Percentiles rank a stretch among this genome's conserved stretches.
phyloP scores from a whole-genome alignment of 768 basidiomycete species.

The Podaxis rugospora region DNA sequence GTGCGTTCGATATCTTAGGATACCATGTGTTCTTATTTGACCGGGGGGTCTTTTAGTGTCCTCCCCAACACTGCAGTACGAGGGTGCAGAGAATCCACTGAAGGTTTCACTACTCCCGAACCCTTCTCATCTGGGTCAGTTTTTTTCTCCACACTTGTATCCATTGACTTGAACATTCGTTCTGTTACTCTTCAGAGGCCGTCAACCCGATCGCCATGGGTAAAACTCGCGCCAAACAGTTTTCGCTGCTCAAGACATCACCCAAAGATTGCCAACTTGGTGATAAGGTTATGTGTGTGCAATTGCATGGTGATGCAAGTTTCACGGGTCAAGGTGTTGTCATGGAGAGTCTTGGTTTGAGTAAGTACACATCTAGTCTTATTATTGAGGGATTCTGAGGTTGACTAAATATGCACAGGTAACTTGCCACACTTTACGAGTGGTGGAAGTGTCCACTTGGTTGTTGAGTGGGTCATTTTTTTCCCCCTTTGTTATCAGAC shows the following conservation, averaged over 20 bases:
- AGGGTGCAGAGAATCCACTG: constrained; percentile 41
- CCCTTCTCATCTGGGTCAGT: constrained; percentile 66
- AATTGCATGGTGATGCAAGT: constrained; percentile 89
- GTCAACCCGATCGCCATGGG: constrained; percentile 86
- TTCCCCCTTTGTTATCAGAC: neutral
- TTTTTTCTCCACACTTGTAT: no score
- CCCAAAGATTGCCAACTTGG: constrained; percentile 51
- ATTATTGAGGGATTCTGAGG: neutral
- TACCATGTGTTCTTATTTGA: neutral
- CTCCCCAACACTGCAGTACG: constrained; percentile 60
- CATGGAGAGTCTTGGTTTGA: constrained; percentile 84
- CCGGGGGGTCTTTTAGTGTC: constrained; percentile 36
- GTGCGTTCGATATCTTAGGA: constrained; percentile 29
- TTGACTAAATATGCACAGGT: constrained; percentile 32
- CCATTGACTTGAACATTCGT: no score
- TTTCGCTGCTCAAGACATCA: constrained; percentile 66
- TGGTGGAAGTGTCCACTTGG: constrained; percentile 86
- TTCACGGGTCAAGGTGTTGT: constrained; percentile 89
- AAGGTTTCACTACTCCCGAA: constrained; percentile 80
- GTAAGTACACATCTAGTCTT: constrained; percentile 33
- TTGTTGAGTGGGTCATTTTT: constrained; percentile 69
- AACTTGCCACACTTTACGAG: constrained; percentile 89
- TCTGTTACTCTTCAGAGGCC: constrained; percentile 50
- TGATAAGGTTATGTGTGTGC: constrained; percentile 81
- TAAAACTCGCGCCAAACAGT: constrained; percentile 89